Conservation (phyloP, 2,329 filamentous ascomycete species). For the Colletotrichum sp. region DNA sequence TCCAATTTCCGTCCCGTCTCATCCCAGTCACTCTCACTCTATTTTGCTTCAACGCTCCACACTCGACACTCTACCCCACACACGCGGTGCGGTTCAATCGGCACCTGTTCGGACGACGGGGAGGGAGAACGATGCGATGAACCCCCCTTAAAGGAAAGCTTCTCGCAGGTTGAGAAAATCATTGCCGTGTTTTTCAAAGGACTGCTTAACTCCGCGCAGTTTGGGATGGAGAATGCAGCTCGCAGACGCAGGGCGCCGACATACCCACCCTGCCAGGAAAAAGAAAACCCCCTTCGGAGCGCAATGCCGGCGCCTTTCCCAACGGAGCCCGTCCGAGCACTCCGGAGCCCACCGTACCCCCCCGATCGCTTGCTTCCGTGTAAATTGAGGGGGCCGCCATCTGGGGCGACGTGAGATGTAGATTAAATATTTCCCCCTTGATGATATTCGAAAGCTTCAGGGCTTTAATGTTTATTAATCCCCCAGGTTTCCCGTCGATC, state of each 20-base stretch:
- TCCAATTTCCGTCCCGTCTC: conserved; percentile 12
- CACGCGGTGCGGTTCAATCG: neutral
- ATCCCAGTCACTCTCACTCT: neutral
- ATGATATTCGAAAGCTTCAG: neutral
- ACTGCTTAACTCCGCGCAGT: neutral
- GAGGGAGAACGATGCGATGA: neutral
- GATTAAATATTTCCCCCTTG: neutral
- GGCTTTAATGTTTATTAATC: neutral
- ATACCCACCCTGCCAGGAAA: neutral
- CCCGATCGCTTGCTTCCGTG: neutral
- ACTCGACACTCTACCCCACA: neutral
- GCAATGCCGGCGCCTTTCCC: neutral
- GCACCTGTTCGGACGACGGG: neutral
- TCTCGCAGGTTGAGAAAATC: neutral
- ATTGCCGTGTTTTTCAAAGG: neutral
- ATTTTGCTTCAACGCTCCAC: neutral
- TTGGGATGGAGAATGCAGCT: neutral
- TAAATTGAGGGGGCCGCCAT: conserved; percentile 3
- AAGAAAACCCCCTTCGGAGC: neutral
- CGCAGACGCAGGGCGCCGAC: neutral
- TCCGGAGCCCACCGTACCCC: neutral
- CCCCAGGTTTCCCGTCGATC: neutral
- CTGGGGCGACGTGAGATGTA: conserved; percentile 2
- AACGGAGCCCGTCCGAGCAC: neutral
- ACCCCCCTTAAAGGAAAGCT: neutral